These are phyloP conservation scores for Purpureocillium takamizusanense DNA, from an alignment of 2,329 filamentous ascomycete species.

Conservation along the genomic window DNA sequence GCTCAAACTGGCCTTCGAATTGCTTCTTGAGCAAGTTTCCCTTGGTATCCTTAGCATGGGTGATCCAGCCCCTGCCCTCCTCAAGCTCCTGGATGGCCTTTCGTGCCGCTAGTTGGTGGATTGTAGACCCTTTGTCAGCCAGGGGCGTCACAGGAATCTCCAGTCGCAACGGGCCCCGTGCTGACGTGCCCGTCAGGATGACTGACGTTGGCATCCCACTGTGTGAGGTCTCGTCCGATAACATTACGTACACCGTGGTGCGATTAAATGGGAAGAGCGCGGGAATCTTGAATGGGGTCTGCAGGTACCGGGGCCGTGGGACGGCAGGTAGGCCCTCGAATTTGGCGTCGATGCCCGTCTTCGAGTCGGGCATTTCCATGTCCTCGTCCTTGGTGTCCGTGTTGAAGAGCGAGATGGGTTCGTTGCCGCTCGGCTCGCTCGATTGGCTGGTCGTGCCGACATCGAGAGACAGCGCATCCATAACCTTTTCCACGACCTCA, in stretches of 20 bases:
- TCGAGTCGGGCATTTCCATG: conserved; percentile 14
- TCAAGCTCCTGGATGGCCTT: conserved; percentile 63
- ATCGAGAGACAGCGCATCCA: conserved; percentile 35
- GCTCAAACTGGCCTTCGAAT: conserved; percentile 40
- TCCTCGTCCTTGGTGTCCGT: conserved; percentile 32
- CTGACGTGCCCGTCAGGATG: conserved; percentile 46
- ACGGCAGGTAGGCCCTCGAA: conserved; percentile 45
- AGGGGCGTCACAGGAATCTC: conserved; percentile 52
- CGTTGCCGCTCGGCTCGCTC: conserved; percentile 13
- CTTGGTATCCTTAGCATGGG: conserved; percentile 35
- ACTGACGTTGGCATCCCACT: conserved; percentile 39
- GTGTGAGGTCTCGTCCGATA: conserved; percentile 38
- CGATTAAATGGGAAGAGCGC: conserved; percentile 59
- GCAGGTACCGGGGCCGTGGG: conserved; percentile 46
- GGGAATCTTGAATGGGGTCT: conserved; percentile 55
- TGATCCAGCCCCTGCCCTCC: conserved; percentile 59
- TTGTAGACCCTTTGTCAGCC: conserved; percentile 36
- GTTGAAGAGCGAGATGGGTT: conserved; percentile 54
- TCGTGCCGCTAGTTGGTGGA: conserved; percentile 63
- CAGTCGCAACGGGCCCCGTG: conserved; percentile 50
- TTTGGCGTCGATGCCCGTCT: conserved; percentile 18
- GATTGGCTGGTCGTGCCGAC: conserved; percentile 8
- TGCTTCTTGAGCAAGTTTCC: conserved; percentile 36
- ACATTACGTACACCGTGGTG: conserved; percentile 55
- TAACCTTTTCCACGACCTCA: conserved; percentile 51